These are phyloP conservation scores for Lentinula sp. DNA, from an alignment of 768 basidiomycete genomes.

Conservation along the genomic window DNA sequence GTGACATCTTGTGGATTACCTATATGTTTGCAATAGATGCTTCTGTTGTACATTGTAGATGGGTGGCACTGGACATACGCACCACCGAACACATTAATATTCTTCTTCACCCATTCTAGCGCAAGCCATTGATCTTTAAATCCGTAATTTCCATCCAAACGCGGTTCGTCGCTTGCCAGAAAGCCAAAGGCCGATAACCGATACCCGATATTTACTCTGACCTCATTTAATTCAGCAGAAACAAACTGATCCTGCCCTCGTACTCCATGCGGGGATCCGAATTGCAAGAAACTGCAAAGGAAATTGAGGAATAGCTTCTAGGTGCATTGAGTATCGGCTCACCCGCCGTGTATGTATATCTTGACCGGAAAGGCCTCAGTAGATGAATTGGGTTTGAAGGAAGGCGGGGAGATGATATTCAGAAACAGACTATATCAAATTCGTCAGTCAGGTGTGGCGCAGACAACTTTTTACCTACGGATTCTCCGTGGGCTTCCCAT, in stretches of 20 bases:
- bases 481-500: conserved; percentile 65
- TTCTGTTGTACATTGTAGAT: not conserved
- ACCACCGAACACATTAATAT: conserved; percentile 70
- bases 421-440: conserved; percentile 44
- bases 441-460: not conserved
- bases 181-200: conserved; percentile 75
- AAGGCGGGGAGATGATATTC: conserved; percentile 59
- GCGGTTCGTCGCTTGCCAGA: conserved; percentile 57
- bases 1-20: conserved; percentile 58
- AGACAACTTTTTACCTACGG: conserved; percentile 34
- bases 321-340: conserved; percentile 2
- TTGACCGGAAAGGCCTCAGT: conserved; percentile 49
- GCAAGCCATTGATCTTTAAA: conserved; percentile 85
- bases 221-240: conserved; percentile 55
- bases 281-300: conserved; percentile 60
- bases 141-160: conserved; percentile 68
- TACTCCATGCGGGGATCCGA: conserved; percentile 66
- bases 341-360: conserved; percentile 79
- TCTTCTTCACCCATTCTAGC: conserved; percentile 63
- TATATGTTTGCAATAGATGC: conserved; percentile 14
- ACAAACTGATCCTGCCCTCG: conserved; percentile 61
- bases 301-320: not conserved
- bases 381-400: conserved; percentile 23
- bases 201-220: conserved; percentile 77
- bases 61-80: conserved; percentile 6